A percentile compares a stretch with the other conserved stretches of the same genome.
These are phyloP conservation scores for Cercospora janseana DNA, from an alignment of 2,329 filamentous ascomycete species.

Conservation along the genomic window DNA sequence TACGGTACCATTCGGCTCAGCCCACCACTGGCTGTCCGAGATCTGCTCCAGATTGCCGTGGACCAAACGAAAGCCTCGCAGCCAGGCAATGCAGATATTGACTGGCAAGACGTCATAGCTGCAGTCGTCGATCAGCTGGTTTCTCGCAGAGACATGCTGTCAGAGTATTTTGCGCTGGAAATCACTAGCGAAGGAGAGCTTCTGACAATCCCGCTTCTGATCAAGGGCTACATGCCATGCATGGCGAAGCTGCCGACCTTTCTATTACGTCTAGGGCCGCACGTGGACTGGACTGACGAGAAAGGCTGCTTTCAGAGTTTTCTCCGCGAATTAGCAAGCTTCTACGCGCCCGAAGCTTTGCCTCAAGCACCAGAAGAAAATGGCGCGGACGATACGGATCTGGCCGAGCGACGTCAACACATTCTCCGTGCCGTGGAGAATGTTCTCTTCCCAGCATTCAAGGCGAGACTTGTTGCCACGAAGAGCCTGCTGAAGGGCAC, in stretches of 20 bases:
- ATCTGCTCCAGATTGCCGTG: constrained; percentile 71
- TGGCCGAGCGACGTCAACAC: constrained; percentile 48
- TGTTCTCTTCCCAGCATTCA: constrained; percentile 85
- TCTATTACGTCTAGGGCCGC: constrained; percentile 80
- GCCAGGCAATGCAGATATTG: constrained; percentile 53
- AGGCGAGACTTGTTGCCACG: constrained; percentile 78
- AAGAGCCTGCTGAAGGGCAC: constrained; percentile 40
- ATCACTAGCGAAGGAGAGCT: constrained; percentile 76
- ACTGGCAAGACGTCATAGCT: constrained; percentile 64
- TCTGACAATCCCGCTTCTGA: constrained; percentile 73
- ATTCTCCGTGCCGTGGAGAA: constrained; percentile 77
- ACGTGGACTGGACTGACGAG: constrained; percentile 83
- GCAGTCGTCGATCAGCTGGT: constrained; percentile 68
- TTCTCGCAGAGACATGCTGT: constrained; percentile 76
- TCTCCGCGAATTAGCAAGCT: constrained; percentile 79
- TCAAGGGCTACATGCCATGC: constrained; percentile 85
- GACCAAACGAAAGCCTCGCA: constrained; percentile 57
- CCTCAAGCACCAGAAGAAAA: constrained; percentile 48
- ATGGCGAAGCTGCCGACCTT: constrained; percentile 86
- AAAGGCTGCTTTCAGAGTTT: constrained; percentile 82
- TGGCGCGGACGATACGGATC: constrained; percentile 46
- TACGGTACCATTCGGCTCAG: constrained; percentile 81
- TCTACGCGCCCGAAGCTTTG: constrained; percentile 85
- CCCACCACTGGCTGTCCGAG: constrained; percentile 68
- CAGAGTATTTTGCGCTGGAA: constrained; percentile 87